phyloP scores from a whole-genome alignment of 768 basidiomycete genomes.

The Collybiopsis luxurians region DNA sequence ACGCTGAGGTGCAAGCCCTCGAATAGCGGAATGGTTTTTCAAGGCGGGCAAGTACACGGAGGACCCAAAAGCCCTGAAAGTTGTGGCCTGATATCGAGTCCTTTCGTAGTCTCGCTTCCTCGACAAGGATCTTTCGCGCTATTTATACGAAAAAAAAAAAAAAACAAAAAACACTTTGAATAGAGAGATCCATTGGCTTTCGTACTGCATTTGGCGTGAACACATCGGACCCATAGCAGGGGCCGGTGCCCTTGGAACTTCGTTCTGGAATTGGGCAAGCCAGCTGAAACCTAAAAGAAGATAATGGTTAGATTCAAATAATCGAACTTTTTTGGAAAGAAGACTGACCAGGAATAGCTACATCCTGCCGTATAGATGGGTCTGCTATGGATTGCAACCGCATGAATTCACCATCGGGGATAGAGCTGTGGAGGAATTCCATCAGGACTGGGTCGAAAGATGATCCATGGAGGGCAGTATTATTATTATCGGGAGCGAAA shows the following conservation, averaged over 20 bases:
- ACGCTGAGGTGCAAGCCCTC: no score
- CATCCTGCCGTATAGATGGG: conserved; percentile 52
- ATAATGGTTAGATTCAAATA: not conserved
- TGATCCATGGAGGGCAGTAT: not conserved
- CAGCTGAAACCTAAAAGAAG: conserved; percentile 33
- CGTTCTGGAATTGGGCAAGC: conserved; percentile 39
- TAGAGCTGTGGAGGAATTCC: conserved; percentile 12
- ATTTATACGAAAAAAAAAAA: no score
- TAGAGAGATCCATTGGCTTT: no score
- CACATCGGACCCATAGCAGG: not conserved
- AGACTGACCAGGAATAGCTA: conserved; percentile 49
- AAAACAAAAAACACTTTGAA: no score
- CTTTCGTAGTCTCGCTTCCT: no score
- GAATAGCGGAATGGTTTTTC: no score
- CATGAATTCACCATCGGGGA: conserved; percentile 47
- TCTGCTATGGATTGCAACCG: conserved; percentile 59
- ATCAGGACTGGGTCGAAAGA: not conserved
- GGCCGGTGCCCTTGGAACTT: conserved; percentile 28
- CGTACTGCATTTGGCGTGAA: conserved; percentile 1
- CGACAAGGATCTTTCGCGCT: no score
- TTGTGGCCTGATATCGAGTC: no score
- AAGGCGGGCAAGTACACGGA: no score
- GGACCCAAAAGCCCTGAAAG: no score
- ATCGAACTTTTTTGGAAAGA: not conserved
- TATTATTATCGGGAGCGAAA: conserved; percentile 27